Conservation (phyloP, 805 yeast species). For the Yamadazyma kitorensis region DNA sequence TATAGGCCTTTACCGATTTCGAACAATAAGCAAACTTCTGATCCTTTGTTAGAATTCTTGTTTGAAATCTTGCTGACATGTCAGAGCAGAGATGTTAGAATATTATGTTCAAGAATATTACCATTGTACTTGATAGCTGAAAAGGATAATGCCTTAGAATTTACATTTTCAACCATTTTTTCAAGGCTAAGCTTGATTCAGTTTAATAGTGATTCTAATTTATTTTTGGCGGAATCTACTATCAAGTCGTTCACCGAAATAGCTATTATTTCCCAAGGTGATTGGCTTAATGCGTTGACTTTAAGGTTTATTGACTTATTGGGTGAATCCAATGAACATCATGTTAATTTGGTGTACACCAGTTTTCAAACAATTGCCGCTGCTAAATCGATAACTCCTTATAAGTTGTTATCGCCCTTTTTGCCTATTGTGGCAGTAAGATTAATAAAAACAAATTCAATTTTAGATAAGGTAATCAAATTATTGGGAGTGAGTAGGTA, state of each 20-base stretch:
- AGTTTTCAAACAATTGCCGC: slow-evolving; percentile 58
- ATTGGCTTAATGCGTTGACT: slow-evolving; percentile 62
- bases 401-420: slow-evolving; percentile 77
- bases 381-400: slow-evolving; percentile 60
- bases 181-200: slow-evolving; percentile 36
- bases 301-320: slow-evolving; percentile 64
- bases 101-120: slow-evolving; percentile 49
- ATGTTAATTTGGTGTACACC: slow-evolving; percentile 66
- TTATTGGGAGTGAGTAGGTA: slow-evolving; percentile 60
- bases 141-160: slow-evolving; percentile 34
- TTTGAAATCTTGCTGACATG: slow-evolving; percentile 33
- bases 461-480: slow-evolving; percentile 60
- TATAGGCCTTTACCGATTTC: slow-evolving; percentile 46
- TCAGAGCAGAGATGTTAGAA: slow-evolving; percentile 52
- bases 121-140: slow-evolving; percentile 49
- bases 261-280: slow-evolving; percentile 61
- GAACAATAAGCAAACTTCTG: slow-evolving; percentile 9
- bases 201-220: slow-evolving; percentile 20
- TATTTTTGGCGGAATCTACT: slow-evolving; percentile 55
- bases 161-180: slow-evolving; percentile 44
- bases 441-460: slow-evolving; percentile 56
- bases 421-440: slow-evolving; percentile 68
- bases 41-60: slow-evolving; percentile 13
- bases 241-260: slow-evolving; percentile 63
- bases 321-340: slow-evolving; percentile 62